These are phyloP conservation scores for Symbiodinium pilosum DNA, from an alignment of 73 alveolate species.

Conservation along the genomic window DNA sequence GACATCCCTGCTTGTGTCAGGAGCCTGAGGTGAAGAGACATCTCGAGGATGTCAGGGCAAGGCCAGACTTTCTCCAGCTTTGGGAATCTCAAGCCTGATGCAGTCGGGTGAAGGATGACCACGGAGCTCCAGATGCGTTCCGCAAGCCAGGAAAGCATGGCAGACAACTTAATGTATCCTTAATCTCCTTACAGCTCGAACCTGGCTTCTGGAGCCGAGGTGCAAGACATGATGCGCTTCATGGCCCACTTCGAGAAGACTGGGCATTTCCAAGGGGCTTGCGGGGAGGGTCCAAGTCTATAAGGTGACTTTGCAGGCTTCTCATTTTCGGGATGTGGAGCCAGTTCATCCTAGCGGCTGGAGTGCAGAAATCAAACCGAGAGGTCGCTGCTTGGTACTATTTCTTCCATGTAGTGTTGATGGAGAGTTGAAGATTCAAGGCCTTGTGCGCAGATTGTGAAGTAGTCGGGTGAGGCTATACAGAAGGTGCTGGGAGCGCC, in stretches of 20 bases:
- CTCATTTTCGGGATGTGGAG: too few species aligned
- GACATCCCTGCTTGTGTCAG: neutral
- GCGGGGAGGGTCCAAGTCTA: too few species aligned
- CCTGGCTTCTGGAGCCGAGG: neutral
- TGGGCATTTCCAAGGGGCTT: too few species aligned
- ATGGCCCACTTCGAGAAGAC: conserved; percentile 75
- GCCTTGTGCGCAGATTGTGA: too few species aligned
- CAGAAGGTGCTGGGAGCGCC: too few species aligned
- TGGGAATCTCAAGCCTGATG: neutral
- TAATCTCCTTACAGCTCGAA: neutral
- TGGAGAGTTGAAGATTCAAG: too few species aligned
- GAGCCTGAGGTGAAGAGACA: conserved; percentile 56
- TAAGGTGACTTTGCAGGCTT: too few species aligned
- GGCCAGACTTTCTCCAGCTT: neutral
- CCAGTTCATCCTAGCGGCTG: too few species aligned
- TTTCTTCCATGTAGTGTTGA: too few species aligned
- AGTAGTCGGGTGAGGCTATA: too few species aligned
- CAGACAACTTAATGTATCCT: neutral
- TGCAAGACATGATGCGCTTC: conserved; percentile 94
- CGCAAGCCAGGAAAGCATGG: conserved; percentile 85
- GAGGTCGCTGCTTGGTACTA: too few species aligned
- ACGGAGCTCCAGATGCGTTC: conserved; percentile 62
- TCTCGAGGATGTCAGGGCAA: conserved; percentile 55
- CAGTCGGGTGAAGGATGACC: conserved; percentile 15
- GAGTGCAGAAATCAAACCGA: too few species aligned